Evolutionary conservation across 305 asterid genomes (phyloP), one percentile per base, ranked within the genome.

Genomic region (Fraxinus greggii): DNA sequence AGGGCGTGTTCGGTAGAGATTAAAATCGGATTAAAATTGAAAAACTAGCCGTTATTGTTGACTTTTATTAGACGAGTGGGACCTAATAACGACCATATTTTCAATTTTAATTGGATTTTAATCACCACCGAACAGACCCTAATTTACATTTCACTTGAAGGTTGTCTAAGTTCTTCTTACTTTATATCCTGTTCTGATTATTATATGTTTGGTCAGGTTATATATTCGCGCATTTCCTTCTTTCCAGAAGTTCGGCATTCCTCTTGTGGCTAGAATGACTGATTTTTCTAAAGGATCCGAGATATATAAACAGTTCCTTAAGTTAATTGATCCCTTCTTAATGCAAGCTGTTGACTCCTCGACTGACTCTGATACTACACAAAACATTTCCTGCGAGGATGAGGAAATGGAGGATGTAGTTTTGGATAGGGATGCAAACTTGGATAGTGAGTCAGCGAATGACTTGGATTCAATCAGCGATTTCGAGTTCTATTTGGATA

Each of bases 241-340:
- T 83, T 32, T 7, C 77, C 82, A 81, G 90, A 89, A 75, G 85
- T 88, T 93, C 77, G 97, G 92, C 83, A 76, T 89, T 86, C 98
- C 98, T 78, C 91, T 92, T 35, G 84, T 91, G 56, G 82, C 93
- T 51, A 89, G 90, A 88, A 84, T 93, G 45, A 80, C 92, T 81
- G 87, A 85, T 84, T 82, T 87, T 83, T 88, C 91, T 19, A 86
- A 83, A 80, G 98, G 92, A 61, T 89, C 89, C n/a, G 91, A 85
- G 84, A 84, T 92, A 81, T 85, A 81, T 33, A 84, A 84, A 83
- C 89, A 81, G 84, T 93, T 88, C 86, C 86, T 88, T 38, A 87
- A 85, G 86, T 84, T 92, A 84, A 84, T 93, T 77, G 84, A 59
- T 48, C 94, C 98, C 32, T 90, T 89, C 78, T 72, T 85, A 76